Evolutionary conservation across 495 filamentous ascomycete species (phyloP).

Genomic region (Talaromyces thailandensis): DNA sequence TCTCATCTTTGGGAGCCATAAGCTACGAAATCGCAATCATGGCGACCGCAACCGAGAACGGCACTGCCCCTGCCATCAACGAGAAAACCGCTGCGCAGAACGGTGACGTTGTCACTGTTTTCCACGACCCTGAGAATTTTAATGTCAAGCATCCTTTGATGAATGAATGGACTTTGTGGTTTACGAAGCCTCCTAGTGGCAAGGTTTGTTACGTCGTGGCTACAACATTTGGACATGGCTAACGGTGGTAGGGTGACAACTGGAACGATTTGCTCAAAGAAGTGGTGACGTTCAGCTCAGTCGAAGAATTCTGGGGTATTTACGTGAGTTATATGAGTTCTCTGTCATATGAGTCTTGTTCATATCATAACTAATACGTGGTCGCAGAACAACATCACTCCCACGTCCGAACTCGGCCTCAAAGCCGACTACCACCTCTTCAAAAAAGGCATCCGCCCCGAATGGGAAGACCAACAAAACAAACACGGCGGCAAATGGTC

Average conservation of each 20-base stretch:
- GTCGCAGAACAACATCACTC: conserved; percentile 90
- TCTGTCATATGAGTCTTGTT: conserved; percentile 3
- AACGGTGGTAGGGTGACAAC: conserved; percentile 67
- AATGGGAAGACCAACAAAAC: conserved; percentile 97
- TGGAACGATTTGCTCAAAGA: conserved; percentile 98
- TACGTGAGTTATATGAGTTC: conserved; percentile 60
- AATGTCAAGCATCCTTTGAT: conserved; percentile 97
- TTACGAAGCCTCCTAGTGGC: conserved; percentile 95
- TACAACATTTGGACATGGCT: not conserved
- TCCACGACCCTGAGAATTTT: conserved; percentile 96
- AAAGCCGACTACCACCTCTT: conserved; percentile 99
- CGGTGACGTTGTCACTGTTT: conserved; percentile 72
- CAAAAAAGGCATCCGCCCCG: conserved; percentile 91
- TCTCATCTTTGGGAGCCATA: not conserved
- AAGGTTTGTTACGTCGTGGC: conserved; percentile 52
- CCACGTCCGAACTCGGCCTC: conserved; percentile 86
- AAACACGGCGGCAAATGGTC: conserved; percentile 99
- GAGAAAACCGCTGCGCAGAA: conserved; percentile 34
- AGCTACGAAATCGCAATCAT: conserved; percentile 16
- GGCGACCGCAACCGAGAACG: conserved; percentile 36
- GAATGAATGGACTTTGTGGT: conserved; percentile 97
- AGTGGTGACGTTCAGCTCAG: conserved; percentile 95
- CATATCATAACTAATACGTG: not conserved
- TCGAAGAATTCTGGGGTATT: conserved; percentile 99
- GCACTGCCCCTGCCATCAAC: conserved; percentile 26